Evolutionary conservation across 176 grass and related monocot species (phyloP), one percentile per base, ranked within the genome.

Genomic region (Cocos nucifera): DNA sequence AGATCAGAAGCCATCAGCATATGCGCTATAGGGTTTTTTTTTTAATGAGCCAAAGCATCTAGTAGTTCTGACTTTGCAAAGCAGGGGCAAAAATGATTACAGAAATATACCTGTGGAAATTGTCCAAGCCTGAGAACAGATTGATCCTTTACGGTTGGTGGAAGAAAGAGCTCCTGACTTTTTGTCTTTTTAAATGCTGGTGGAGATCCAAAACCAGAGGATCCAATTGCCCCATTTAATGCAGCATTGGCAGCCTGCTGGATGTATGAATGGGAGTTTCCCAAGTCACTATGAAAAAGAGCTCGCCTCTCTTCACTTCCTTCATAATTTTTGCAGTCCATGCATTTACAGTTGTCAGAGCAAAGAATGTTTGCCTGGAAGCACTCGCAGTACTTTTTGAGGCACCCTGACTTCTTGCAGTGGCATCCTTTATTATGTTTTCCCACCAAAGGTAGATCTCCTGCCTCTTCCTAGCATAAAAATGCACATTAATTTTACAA

Each of bases 351-450:
- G 72, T 98, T 98, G 51, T 98, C 84, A 29, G 93, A 98, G 63
- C 93, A 98, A 48, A 92, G 93, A 71, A 98, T 92, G 66, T 88
- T 88, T 56, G 93, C 93, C 73, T 98, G 93, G 60, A 98, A 98
- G 70, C 93, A 98, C 28, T 98, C 93, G 12, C 93, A 98, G 39
- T 98, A 98, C 66, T 92, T 98, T 76, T 98, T 98, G 50, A 98
- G 81, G 76, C 93, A 98, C 26, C 93, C 88, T 51, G 93, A 98
- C 49, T 98, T 98, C 78, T 92, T 98, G 79, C 93, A 98, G 61
- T 98, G 93, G 67, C 93, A 98, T 20, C 93, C 93, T 80, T 92
- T 98, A 75, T 98, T 98, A 59, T 98, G 93, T 70, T 89, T 92
- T 75, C 84, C 93, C 61, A 83, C 76, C 72, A 88, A 76, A 66